Conservation (phyloP, 768 basidiomycete genomes). For the Amanita pseudoporphyria region DNA sequence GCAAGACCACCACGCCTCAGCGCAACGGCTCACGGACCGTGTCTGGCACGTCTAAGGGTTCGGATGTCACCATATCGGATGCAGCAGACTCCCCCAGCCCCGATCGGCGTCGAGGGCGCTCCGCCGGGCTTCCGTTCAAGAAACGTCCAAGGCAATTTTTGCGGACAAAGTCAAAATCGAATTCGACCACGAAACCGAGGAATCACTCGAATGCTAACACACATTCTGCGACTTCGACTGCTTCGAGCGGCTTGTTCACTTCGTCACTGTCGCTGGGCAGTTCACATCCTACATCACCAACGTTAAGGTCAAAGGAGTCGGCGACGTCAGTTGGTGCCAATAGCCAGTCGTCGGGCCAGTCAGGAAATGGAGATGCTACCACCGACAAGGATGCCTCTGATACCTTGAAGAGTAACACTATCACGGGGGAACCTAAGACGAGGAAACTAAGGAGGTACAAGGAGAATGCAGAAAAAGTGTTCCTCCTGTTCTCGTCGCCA, state of each 20-base stretch:
- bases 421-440: constrained; percentile 41
- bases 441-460: constrained; percentile 83
- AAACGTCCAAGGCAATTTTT: constrained; percentile 68
- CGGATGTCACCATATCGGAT: constrained; percentile 32
- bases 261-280: constrained; percentile 52
- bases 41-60: constrained; percentile 51
- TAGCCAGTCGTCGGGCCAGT: constrained; percentile 66
- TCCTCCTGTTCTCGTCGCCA: constrained; percentile 73
- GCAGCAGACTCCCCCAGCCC: constrained; percentile 36
- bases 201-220: constrained; percentile 35
- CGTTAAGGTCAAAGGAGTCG: constrained; percentile 75
- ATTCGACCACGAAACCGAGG: constrained; percentile 20
- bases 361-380: constrained; percentile 33
- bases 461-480: constrained; percentile 77
- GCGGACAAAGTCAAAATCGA: constrained; percentile 49
- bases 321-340: constrained; percentile 62
- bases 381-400: background rate
- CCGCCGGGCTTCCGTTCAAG: constrained; percentile 60
- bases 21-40: constrained; percentile 35
- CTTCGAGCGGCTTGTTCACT: constrained; percentile 42
- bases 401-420: background rate
- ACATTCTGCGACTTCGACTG: constrained; percentile 29
- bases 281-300: constrained; percentile 43
- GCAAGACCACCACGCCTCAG: constrained; percentile 66
- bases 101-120: constrained; percentile 57